A percentile compares a stretch with the other conserved stretches of the same genome.
phyloP scores from a whole-genome alignment of 2,329 filamentous ascomycete genomes.

The Macrophomina phaseolina region DNA sequence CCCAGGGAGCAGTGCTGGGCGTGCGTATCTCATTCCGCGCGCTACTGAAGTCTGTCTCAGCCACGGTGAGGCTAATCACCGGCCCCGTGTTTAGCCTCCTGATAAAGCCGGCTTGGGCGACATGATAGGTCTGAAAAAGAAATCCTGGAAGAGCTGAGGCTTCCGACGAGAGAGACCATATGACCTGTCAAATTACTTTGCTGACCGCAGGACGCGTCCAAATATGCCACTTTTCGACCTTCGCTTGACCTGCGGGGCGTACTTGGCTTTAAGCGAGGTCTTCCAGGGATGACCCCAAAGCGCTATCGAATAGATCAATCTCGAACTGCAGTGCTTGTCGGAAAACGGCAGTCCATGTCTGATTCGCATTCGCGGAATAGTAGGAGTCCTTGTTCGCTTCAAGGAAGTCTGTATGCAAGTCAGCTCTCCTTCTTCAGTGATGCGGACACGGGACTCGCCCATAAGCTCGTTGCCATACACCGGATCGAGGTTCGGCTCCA shows the following conservation, averaged over 20 bases:
- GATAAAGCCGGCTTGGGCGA: neutral
- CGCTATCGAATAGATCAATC: neutral
- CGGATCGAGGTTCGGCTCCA: neutral
- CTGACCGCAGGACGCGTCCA: too few species aligned
- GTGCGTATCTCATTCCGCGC: neutral
- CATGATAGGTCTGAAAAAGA: neutral
- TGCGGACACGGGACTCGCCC: neutral
- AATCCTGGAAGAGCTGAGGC: too few species aligned
- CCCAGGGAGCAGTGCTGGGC: neutral
- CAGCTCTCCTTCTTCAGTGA: neutral
- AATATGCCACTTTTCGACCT: neutral
- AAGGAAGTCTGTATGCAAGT: neutral
- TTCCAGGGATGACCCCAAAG: neutral
- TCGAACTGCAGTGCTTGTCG: conserved; percentile 11
- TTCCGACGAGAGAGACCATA: neutral
- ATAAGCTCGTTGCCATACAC: neutral
- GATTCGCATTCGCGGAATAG: neutral
- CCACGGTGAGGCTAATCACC: neutral
- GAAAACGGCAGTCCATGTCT: neutral
- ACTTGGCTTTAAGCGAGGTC: neutral
- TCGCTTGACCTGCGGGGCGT: neutral
- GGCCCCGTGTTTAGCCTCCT: neutral
- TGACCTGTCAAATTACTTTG: neutral
- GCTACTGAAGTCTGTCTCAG: neutral
- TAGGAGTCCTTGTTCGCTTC: neutral